Base-by-base conservation (phyloP, 306 rosid genomes). In the Cicer judaicum region DNA sequence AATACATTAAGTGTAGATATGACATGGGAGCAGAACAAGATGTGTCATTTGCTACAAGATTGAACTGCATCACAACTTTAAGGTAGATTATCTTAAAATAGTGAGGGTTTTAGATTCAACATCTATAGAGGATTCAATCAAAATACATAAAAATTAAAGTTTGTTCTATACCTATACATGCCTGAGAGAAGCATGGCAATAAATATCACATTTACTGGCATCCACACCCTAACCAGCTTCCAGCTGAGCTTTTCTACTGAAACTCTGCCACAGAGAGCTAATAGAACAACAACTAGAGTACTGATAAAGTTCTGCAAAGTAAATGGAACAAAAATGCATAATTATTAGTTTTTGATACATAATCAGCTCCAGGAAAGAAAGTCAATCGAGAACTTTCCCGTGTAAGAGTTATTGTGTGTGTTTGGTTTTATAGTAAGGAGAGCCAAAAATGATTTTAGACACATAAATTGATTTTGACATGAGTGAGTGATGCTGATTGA, bases 101-200 rank as follows among this genome's bases (percentile, higher is more conserved):
- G 74, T 46, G 40, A 55, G 74, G 52, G 40, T 66, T 14, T 50
- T 21, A 60, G n/a, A 50, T 47, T 18, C 57, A 61, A 77, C 52
- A 70, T 72, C 13, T 8, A 29, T 59, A 12, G 19, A 52, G 71
- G 42, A 34, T 38, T 65, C 53, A 39, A 70, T 10, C 8, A 1
- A 60, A 18, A 43, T 40, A 36, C 10, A 66, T n/a, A 46, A 14
- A 52, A 66, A 67, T 6, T 2, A 7, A 41, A 59, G 55, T 57
- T 41, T 72, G 42, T 47, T 73, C 15, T 78, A 40, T 83, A 92
- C 98, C 97, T 91, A 80, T 88, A 88, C 96, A 91, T 93, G 87
- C 94, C 92, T 36, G 97, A 89, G 56, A 89, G 81, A 78, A 93
- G 96, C 98, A 93, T 91, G 68, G 96, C 91, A 16, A 91, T 81